Conservation (phyloP, 352 stramenopile species). For the Pythium brachiatum region DNA sequence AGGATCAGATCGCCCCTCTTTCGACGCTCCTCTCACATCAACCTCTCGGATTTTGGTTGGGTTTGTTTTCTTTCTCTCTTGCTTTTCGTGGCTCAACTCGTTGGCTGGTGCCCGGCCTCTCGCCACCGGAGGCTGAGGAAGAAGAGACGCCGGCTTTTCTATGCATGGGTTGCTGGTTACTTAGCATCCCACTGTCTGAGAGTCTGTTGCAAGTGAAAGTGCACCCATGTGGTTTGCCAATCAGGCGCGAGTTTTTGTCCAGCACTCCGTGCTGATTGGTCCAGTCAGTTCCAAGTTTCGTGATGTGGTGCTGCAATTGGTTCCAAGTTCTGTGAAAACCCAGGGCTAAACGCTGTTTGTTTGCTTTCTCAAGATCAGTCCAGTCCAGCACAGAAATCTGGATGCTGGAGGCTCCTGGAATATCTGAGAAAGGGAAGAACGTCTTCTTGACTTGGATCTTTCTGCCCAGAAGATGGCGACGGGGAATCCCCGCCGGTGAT, state of each 20-base stretch:
- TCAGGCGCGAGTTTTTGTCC: constrained; percentile 11
- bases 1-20: constrained; percentile 25
- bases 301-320: not conserved
- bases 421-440: constrained; percentile 5
- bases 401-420: not conserved
- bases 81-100: not conserved
- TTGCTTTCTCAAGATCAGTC: no score
- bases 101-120: not conserved
- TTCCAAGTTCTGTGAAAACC: not conserved
- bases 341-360: not conserved
- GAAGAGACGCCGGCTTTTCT: constrained; percentile 1
- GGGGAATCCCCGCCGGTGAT: no score
- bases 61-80: constrained; percentile 6
- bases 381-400: not conserved
- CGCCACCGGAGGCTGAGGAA: not conserved
- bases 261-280: constrained; percentile 12
- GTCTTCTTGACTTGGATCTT: constrained; percentile 4
- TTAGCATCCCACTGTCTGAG: constrained; percentile 11
- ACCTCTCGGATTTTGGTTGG: not conserved
- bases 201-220: constrained; percentile 1
- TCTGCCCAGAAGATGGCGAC: not conserved
- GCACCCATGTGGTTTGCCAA: constrained; percentile 29
- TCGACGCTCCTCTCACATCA: constrained; percentile 20
- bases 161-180: not conserved
- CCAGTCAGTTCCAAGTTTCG: not conserved